phyloP scores from a whole-genome alignment of 2,329 filamentous ascomycete genomes.

The Cordyceps farinosa region DNA sequence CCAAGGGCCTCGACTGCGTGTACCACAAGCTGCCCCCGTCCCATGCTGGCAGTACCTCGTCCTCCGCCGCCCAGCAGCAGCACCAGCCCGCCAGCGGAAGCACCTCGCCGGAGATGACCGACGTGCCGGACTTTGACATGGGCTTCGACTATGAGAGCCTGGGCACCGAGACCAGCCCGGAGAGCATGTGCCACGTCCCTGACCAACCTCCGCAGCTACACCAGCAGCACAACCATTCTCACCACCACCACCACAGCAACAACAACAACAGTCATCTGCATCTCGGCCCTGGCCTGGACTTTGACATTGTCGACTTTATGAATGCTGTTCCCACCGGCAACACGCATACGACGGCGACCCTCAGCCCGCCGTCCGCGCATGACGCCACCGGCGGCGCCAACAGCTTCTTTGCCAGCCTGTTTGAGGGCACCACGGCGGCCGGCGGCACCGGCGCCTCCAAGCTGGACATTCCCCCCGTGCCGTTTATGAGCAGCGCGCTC shows the following conservation, averaged over 20 bases:
- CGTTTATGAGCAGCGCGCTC: constrained; percentile 22
- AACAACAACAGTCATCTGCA: neutral
- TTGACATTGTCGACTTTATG: constrained; percentile 17
- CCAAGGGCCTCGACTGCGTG: constrained; percentile 40
- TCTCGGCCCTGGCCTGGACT: constrained; percentile 17
- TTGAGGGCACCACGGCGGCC: constrained; percentile 18
- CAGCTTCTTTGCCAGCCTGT: constrained; percentile 3
- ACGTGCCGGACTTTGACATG: constrained; percentile 36
- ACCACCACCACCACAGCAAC: neutral
- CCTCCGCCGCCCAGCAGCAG: neutral
- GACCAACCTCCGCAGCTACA: constrained; percentile 20
- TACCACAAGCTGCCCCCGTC: constrained; percentile 37
- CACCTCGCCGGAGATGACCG: constrained; percentile 20
- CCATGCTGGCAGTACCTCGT: constrained; percentile 6
- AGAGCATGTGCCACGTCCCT: constrained; percentile 20
- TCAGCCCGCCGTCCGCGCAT: neutral
- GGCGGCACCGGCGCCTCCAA: constrained; percentile 26
- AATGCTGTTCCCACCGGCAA: neutral
- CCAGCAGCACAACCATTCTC: neutral
- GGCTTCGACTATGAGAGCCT: constrained; percentile 34
- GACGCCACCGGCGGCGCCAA: neutral
- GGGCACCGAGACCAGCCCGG: constrained; percentile 31
- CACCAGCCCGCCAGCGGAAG: constrained; percentile 12
- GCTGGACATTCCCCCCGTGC: constrained; percentile 31
- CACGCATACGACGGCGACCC: neutral